Evolutionary conservation across 371 early-diverging fungal genomes (phyloP).

Genomic region (Actinomortierella ambigua): DNA sequence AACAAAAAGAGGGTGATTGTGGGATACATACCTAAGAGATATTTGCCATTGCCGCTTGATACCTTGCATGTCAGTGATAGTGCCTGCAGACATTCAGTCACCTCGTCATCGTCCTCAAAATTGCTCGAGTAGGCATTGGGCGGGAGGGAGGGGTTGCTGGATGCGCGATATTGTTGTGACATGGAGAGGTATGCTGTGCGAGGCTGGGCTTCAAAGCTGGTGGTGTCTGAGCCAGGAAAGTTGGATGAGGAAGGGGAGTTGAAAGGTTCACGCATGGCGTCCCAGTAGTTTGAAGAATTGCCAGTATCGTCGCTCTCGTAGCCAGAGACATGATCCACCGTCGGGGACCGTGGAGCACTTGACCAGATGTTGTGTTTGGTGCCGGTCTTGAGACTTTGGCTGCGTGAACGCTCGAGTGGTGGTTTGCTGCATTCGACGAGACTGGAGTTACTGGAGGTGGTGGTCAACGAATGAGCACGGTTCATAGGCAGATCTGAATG

Average conservation of each 20-base stretch:
- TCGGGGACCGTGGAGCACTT: slow-evolving; percentile 17
- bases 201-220: slow-evolving; percentile 13
- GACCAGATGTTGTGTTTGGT: slow-evolving; percentile 36
- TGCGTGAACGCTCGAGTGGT: slow-evolving; percentile 16
- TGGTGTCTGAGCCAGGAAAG: slow-evolving; percentile 11
- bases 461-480: slow-evolving; percentile 13
- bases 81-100: slow-evolving; percentile 15
- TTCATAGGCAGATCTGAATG: slow-evolving; percentile 10
- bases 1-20: neutral
- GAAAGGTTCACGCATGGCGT: slow-evolving; percentile 34
- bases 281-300: slow-evolving; percentile 24
- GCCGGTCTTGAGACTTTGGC: slow-evolving; percentile 29
- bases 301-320: slow-evolving; percentile 38
- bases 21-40: slow-evolving; percentile 29
- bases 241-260: slow-evolving; percentile 23
- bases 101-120: slow-evolving; percentile 16
- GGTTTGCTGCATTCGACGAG: neutral
- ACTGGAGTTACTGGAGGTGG: slow-evolving; percentile 4
- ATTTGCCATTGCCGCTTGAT: slow-evolving; percentile 38
- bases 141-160: neutral
- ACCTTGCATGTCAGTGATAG: slow-evolving; percentile 4
- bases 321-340: slow-evolving; percentile 10
- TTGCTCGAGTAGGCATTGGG: slow-evolving; percentile 9
- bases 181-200: too few species aligned
- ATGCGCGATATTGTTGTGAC: neutral